Percentiles rank a stretch among this genome's conserved stretches.
Conservation (phyloP, 2,329 filamentous ascomycete species). For the Penicillium sp. region DNA sequence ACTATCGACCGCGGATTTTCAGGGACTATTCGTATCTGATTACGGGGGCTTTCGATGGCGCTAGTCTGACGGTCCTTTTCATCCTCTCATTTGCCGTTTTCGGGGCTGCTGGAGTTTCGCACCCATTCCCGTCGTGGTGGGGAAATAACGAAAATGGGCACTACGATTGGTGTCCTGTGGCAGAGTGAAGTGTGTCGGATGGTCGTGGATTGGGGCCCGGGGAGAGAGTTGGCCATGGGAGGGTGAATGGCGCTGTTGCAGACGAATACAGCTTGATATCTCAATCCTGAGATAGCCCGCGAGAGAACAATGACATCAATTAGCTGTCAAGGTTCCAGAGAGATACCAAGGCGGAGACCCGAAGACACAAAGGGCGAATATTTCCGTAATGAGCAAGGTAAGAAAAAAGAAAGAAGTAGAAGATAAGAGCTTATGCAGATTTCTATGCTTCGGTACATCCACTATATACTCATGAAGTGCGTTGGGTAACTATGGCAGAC, state of each 20-base stretch:
- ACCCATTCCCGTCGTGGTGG: slow-evolving; percentile 48
- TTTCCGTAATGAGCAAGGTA: too few relatives aligned
- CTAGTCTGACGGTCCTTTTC: slow-evolving; percentile 42
- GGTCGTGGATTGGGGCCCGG: too few relatives aligned
- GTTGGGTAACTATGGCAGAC: too few relatives aligned
- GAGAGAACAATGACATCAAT: too few relatives aligned
- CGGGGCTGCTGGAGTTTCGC: slow-evolving; percentile 40
- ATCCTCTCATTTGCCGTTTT: slow-evolving; percentile 51
- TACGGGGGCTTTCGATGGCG: slow-evolving; percentile 48
- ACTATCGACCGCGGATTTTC: slow-evolving; percentile 46
- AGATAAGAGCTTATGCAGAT: too few relatives aligned
- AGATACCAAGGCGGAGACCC: too few relatives aligned
- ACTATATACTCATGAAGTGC: too few relatives aligned
- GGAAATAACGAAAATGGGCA: slow-evolving; percentile 45
- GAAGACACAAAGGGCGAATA: too few relatives aligned
- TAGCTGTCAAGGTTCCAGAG: too few relatives aligned
- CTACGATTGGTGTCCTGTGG: slow-evolving; percentile 42
- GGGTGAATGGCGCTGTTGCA: neutral
- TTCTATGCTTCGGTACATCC: too few relatives aligned
- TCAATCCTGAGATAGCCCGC: too few relatives aligned
- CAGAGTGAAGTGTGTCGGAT: slow-evolving; percentile 17
- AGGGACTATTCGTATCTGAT: slow-evolving; percentile 48
- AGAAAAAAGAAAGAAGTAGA: too few relatives aligned
- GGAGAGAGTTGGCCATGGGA: neutral
- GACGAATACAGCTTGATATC: neutral